Evolutionary conservation across 2,329 filamentous ascomycete species (phyloP), one percentile per base, ranked within the genome.

Genomic region (Bipolaris bicolor): DNA sequence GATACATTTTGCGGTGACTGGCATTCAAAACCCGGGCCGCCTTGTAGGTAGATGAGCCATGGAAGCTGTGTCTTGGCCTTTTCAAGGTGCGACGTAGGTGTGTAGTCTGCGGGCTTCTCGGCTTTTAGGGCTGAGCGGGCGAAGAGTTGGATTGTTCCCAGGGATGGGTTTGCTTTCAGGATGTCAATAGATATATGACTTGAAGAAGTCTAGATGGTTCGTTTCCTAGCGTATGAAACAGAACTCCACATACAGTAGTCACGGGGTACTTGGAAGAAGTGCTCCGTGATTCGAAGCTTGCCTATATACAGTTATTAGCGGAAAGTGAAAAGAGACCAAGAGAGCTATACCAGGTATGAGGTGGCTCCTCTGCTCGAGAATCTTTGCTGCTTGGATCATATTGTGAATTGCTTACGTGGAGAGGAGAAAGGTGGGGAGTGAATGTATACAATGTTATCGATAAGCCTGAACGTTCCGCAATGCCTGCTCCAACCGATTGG

Each of bases 181-280:
- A 11, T 36, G 45, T 36, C n/a, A 40, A 41, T 11, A 20, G 22
- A 5, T 31, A 11, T 10, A 36, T 7, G 7, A 26, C 5, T 3
- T n/a, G 18, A 1, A 34, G 16, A 26, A 26, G 3, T 31, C 10
- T 1, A 13, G 15, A 16, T 18, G 2, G n/a, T n/a, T 37, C 15
- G 16, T 20, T 48, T 20, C 33, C 9, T 5, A 5, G 3, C 6
- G 5, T 6, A 11, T 18, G 3, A 43, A 26, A 31, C 20, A 15
- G 24, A 33, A 33, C 31, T 13, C 22, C 43, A 49, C 55, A 18
- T 61, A 61, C 58, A 78, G 76, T 96, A 90, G 79, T 96, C 90
- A 60, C 91, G 83, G 3, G 93, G 92, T 10, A 97, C 92, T 64
- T 91, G 84, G 77, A 97, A 97, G 80, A 92, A 90, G 69, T 94